Percentiles rank a stretch among this genome's conserved stretches.
Evolutionary conservation across 495 filamentous ascomycete genomes (phyloP).

Genomic region (Penicillium nucicola): DNA sequence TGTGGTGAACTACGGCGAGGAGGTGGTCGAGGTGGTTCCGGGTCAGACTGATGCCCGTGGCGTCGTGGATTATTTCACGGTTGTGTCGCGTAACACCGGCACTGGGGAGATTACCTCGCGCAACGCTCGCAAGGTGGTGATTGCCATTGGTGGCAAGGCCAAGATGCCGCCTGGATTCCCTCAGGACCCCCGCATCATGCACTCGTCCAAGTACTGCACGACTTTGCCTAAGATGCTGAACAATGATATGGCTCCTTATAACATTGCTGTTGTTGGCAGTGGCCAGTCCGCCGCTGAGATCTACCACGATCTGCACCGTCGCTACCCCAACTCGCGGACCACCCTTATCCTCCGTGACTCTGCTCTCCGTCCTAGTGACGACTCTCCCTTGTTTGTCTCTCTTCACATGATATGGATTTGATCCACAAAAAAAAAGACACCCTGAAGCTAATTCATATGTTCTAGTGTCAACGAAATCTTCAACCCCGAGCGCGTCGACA

Average conservation of each 20-base stretch:
- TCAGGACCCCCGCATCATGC: conserved; percentile 66
- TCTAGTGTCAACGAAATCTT: conserved; percentile 92
- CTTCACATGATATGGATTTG: too few species aligned
- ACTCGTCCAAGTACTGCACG: conserved; percentile 85
- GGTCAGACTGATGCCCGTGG: conserved; percentile 31
- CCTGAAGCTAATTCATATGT: too few species aligned
- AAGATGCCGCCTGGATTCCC: conserved; percentile 70
- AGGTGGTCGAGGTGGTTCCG: conserved; percentile 59
- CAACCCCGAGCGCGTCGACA: conserved; percentile 77
- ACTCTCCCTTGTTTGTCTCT: conserved; percentile 84
- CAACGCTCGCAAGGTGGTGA: conserved; percentile 74
- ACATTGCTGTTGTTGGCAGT: conserved; percentile 79
- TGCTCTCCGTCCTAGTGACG: conserved; percentile 85
- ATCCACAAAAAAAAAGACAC: too few species aligned
- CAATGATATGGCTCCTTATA: conserved; percentile 55
- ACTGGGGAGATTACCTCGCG: conserved; percentile 52
- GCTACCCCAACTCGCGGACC: conserved; percentile 78
- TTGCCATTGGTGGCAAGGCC: conserved; percentile 80
- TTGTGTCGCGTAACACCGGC: conserved; percentile 50
- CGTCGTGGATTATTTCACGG: conserved; percentile 51
- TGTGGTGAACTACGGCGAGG: conserved; percentile 72
- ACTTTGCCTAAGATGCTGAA: conserved; percentile 56
- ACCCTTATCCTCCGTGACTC: conserved; percentile 72
- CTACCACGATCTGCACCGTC: conserved; percentile 80
- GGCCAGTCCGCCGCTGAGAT: conserved; percentile 96